Evolutionary conservation across 106 monocot species (phyloP).

Genomic region (Iris macrosiphon): DNA sequence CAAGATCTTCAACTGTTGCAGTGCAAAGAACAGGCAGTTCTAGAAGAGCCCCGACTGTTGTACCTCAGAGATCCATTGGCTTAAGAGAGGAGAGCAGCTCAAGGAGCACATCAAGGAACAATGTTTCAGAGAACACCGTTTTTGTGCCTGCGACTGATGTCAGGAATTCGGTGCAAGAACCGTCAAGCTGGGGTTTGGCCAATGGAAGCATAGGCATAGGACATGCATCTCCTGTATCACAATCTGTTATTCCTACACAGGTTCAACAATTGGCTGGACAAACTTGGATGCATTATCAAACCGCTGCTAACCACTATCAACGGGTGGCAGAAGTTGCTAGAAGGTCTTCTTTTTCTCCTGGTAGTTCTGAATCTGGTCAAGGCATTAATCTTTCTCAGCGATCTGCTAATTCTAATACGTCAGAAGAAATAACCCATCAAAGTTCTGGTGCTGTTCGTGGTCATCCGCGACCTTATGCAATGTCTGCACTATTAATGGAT

Average conservation of each 20-base stretch:
- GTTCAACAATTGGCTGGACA: conserved; percentile 11
- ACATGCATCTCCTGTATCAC: conserved; percentile 15
- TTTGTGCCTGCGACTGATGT: conserved; percentile 10
- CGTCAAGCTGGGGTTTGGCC: conserved; percentile 20
- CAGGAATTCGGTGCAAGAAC: conserved; percentile 17
- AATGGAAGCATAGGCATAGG: conserved; percentile 12
- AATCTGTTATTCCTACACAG: conserved; percentile 2
- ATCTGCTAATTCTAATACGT: conserved; percentile 2
- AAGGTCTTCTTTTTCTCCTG: conserved; percentile 5
- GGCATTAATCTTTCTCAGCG: conserved; percentile 12
- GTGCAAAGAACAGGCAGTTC: conserved; percentile 4
- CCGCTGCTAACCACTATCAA: conserved; percentile 6
- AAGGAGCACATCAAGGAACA: conserved; percentile 1
- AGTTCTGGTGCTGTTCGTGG: conserved; percentile 8
- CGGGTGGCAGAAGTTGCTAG: conserved; percentile 14
- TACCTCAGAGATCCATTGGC: too few relatives aligned
- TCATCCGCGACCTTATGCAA: conserved; percentile 22
- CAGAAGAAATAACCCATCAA: conserved; percentile 11
- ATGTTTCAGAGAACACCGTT: conserved; percentile 7
- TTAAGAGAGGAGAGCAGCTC: conserved; percentile 4
- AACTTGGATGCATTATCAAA: conserved; percentile 27
- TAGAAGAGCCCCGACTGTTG: too few relatives aligned
- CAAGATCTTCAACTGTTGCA: conserved; percentile 7
- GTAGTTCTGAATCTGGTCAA: conserved; percentile 17
- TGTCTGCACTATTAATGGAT: conserved; percentile 14